Percentiles rank a stretch among this genome's conserved stretches.
phyloP scores from a whole-genome alignment of 306 rosid species.

The Hylodesmum podocarpum region DNA sequence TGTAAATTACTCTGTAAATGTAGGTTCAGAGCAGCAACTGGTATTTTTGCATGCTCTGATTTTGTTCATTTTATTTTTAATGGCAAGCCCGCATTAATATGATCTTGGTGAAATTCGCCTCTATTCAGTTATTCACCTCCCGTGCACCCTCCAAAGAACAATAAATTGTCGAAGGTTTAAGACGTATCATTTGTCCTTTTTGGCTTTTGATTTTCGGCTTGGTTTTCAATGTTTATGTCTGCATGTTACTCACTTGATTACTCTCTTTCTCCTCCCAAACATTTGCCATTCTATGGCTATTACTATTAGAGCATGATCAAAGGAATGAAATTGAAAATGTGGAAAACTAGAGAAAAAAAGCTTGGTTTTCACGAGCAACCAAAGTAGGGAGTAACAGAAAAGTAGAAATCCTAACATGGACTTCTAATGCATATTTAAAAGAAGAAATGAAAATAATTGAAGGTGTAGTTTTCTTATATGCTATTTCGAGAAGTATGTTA shows the following conservation, averaged over 20 bases:
- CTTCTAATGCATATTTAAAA: neutral
- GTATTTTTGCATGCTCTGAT: neutral
- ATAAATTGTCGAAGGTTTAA: neutral
- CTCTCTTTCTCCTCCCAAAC: neutral
- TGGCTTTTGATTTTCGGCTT: neutral
- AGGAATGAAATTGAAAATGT: neutral
- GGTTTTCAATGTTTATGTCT: neutral
- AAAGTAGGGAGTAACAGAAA: neutral
- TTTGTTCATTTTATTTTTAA: neutral
- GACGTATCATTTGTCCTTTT: neutral
- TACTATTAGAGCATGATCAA: neutral
- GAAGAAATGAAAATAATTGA: neutral
- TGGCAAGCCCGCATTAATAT: neutral
- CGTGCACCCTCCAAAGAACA: neutral
- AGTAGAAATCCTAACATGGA: neutral
- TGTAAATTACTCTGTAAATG: constrained; percentile 69
- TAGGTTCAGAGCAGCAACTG: constrained; percentile 32
- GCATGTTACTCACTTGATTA: neutral
- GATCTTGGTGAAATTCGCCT: constrained; percentile 11
- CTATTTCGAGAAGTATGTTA: neutral
- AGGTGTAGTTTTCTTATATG: neutral
- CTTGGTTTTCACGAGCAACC: neutral
- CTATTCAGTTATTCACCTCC: neutral
- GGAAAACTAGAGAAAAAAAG: neutral
- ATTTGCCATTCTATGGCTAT: neutral